A percentile compares a stretch with the other conserved stretches of the same genome.
phyloP scores from a whole-genome alignment of 345 rosid species.

The Euphorbia tirucalli region DNA sequence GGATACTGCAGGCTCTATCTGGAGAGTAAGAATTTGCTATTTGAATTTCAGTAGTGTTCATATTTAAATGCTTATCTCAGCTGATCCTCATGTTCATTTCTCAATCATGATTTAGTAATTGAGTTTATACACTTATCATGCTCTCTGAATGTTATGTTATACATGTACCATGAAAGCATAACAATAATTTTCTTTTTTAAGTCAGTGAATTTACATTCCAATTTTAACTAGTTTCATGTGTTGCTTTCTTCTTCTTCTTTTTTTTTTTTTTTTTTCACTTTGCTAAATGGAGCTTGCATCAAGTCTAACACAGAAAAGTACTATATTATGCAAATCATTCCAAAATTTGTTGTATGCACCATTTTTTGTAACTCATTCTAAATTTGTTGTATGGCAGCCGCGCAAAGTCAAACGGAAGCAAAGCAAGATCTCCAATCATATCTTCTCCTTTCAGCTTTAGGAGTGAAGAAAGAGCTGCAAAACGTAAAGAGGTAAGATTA shows the following conservation, averaged over 20 bases:
- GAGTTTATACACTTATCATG: background rate
- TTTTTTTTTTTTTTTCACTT: too few species aligned
- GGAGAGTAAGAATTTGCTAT: slow-evolving; percentile 34
- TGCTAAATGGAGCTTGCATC: background rate
- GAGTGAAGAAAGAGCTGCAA: slow-evolving; percentile 80
- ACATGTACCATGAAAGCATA: too few species aligned
- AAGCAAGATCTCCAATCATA: slow-evolving; percentile 35
- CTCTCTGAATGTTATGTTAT: too few species aligned
- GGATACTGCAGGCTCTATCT: slow-evolving; percentile 29
- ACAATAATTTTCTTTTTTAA: too few species aligned
- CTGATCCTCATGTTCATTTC: background rate
- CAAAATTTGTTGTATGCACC: too few species aligned
- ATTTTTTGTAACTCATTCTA: slow-evolving; percentile 11
- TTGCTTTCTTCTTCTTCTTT: too few species aligned
- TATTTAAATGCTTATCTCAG: slow-evolving; percentile 2
- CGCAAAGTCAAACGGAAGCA: slow-evolving; percentile 40
- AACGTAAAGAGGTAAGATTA: slow-evolving; percentile 70
- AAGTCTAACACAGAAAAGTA: slow-evolving; percentile 7
- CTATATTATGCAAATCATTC: too few species aligned
- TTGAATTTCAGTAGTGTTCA: slow-evolving; percentile 1
- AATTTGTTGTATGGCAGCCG: slow-evolving; percentile 33
- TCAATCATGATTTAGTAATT: background rate
- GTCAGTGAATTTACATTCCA: too few species aligned
- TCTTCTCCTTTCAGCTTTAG: slow-evolving; percentile 68
- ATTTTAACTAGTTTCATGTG: too few species aligned